Conservation (phyloP, 176 grass and related monocot species). For the Chrysopogon serrulatus region DNA sequence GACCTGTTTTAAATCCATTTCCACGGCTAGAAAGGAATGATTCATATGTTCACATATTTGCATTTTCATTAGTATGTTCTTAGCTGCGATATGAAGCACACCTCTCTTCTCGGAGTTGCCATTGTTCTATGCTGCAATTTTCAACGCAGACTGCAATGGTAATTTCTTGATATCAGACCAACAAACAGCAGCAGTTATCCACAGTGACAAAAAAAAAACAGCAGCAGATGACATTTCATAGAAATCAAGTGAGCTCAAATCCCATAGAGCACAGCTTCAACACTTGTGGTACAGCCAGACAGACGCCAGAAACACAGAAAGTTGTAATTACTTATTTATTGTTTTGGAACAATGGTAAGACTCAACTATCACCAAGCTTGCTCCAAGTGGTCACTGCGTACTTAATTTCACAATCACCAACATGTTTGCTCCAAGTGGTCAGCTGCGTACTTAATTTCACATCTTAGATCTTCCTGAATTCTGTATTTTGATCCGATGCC, state of each 20-base stretch:
- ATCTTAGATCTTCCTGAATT: constrained; percentile 34
- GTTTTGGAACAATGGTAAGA: neutral
- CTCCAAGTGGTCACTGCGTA: neutral
- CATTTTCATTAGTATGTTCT: neutral
- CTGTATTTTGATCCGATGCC: constrained; percentile 74
- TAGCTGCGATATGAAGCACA: neutral
- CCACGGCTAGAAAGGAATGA: neutral
- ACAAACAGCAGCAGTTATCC: neutral
- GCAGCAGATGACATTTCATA: neutral
- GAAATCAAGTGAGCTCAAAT: neutral
- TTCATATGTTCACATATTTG: neutral
- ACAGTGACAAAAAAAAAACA: neutral
- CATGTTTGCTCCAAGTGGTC: neutral
- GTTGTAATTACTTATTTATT: constrained; percentile 13
- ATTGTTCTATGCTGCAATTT: neutral
- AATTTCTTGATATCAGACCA: neutral
- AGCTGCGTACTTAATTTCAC: constrained; percentile 14
- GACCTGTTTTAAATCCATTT: neutral
- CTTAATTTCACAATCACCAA: constrained; percentile 17
- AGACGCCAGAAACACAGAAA: neutral
- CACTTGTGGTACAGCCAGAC: neutral
- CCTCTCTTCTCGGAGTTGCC: neutral
- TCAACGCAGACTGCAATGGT: neutral
- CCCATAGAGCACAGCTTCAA: neutral
- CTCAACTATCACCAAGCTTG: neutral